Evolutionary conservation across 2,329 filamentous ascomycete genomes (phyloP), one percentile per base, ranked within the genome.

Genomic region (Sphaerulina musiva): DNA sequence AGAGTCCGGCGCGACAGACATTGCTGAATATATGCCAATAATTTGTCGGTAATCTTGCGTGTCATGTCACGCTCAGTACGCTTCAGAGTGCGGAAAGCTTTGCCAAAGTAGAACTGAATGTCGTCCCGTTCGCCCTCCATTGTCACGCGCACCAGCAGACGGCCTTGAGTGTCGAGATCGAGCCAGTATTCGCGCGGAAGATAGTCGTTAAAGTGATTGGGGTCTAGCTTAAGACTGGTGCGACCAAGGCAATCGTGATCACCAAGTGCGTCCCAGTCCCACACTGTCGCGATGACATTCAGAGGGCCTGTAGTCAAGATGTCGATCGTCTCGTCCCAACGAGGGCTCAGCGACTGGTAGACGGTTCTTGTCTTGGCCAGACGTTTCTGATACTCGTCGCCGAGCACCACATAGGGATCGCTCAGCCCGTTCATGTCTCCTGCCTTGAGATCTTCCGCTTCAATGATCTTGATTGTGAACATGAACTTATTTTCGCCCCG

Each of bases 111-210:
- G 71, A 98, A 98, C 66, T 96, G 89, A 55, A 98, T 98, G 68
- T 98, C 93, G 68, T 98, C 93, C 59, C 93, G 82, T 73, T 98
- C 93, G 48, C 93, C 93, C 73, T 98, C 93, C 93, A 98, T 98
- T 68, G 90, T 96, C 49, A 98, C 90, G 59, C 92, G 82, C 49
- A 98, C 81, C 54, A 98, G 74, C 32, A 98, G 73, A 48, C 92
- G 82, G 6, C 93, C 93, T 70, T 98, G 93, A 0, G 92, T 95
- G 69, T 98, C 93, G 45, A 98, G 80, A 68, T 97, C 92, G 14
- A 98, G 81, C 93, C 93, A 98, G 70, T 95, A 97, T 70, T 98
- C 93, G 59, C 91, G 83, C 12, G 93, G 93, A 62, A 97, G 77
- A 68, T 95, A 98, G 70, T 98, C 93, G 63, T 89, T 86, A 72